Evolutionary conservation across 2,329 filamentous ascomycete genomes (phyloP).

Genomic region (Colletotrichum liriopes): DNA sequence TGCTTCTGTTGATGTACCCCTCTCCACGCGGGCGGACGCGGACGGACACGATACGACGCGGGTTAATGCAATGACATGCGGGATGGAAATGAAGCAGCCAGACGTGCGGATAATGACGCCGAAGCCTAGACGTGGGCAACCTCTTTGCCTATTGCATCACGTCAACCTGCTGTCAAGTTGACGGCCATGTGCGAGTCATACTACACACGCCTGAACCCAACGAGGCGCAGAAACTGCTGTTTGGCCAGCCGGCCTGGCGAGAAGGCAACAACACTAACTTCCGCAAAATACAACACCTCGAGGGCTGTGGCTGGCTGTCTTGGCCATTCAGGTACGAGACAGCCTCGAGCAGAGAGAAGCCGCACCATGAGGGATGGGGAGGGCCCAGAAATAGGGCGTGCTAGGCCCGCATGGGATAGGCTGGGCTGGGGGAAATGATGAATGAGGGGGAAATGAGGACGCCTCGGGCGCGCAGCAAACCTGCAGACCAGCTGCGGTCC

Average conservation of each 20-base stretch:
- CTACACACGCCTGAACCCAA: neutral
- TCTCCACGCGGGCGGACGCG: neutral
- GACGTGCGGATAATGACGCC: neutral
- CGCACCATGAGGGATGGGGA: neutral
- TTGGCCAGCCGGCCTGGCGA: neutral
- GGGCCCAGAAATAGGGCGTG: neutral
- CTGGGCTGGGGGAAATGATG: slow-evolving; percentile 21
- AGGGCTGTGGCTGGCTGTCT: slow-evolving; percentile 8
- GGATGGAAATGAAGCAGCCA: neutral
- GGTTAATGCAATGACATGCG: neutral
- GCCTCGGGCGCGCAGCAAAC: slow-evolving; percentile 22
- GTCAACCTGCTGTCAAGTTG: neutral
- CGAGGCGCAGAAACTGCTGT: neutral
- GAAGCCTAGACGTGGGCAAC: neutral
- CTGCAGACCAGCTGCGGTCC: neutral
- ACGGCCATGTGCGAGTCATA: neutral
- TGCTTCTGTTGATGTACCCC: neutral
- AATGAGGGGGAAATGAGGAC: slow-evolving; percentile 34
- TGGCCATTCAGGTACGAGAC: neutral
- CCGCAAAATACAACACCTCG: neutral
- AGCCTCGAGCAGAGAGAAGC: neutral
- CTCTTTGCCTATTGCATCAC: neutral
- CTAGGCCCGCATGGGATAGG: slow-evolving; percentile 23
- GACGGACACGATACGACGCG: neutral
- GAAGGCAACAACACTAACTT: neutral